Conservation (phyloP, 2,329 filamentous ascomycete species). For the Oidium heveae region DNA sequence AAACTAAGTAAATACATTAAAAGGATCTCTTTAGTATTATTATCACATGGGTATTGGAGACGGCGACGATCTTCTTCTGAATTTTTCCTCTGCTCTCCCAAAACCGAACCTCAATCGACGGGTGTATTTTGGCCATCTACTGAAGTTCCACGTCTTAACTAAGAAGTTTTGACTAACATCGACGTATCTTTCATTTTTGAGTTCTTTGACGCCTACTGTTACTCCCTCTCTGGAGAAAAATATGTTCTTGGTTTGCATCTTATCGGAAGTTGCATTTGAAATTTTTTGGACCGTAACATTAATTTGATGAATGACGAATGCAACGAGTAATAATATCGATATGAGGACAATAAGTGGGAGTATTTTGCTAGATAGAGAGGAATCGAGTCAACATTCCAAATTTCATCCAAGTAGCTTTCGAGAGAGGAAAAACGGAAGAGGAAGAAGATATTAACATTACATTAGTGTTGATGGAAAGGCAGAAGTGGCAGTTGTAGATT, state of each 20-base stretch:
- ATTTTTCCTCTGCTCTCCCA: too few relatives aligned
- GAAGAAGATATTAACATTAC: too few relatives aligned
- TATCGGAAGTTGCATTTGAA: conserved; percentile 35
- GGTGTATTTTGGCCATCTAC: conserved; percentile 3
- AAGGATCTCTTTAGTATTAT: too few relatives aligned
- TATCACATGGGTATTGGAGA: too few relatives aligned
- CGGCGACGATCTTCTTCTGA: too few relatives aligned
- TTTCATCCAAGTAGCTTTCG: too few relatives aligned
- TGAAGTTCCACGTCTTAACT: conserved; percentile 39
- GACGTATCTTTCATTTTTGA: conserved; percentile 43
- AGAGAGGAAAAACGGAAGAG: too few relatives aligned
- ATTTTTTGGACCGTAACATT: conserved; percentile 44
- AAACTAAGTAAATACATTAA: too few relatives aligned
- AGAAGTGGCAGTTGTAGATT: too few relatives aligned
- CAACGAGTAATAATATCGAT: conserved; percentile 26
- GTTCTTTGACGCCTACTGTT: conserved; percentile 43
- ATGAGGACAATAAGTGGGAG: conserved; percentile 42
- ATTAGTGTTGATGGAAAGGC: too few relatives aligned
- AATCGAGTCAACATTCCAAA: too few relatives aligned
- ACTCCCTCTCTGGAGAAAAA: conserved; percentile 52
- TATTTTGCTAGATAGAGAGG: conserved; percentile 19
- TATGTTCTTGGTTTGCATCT: conserved; percentile 53
- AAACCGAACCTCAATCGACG: too few relatives aligned
- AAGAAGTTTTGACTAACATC: conserved; percentile 46
- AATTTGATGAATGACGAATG: conserved; percentile 46